phyloP scores from a whole-genome alignment of 148 eudicot genomes.

The Suaeda aralocaspica region DNA sequence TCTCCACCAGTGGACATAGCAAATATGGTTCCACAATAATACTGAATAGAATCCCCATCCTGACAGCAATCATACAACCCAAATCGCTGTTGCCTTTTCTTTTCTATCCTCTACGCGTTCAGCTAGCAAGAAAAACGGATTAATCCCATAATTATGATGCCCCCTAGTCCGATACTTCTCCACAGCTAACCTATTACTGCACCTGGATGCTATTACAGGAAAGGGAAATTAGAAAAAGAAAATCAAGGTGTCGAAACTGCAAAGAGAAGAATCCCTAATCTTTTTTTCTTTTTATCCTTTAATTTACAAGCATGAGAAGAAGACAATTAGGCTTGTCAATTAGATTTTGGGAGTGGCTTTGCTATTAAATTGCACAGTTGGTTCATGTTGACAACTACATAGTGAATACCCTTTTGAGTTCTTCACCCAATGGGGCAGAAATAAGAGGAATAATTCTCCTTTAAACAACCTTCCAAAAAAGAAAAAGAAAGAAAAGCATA shows the following conservation, averaged over 20 bases:
- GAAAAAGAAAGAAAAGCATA: background rate
- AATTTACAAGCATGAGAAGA: background rate
- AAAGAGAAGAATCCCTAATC: background rate
- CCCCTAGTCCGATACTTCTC: background rate
- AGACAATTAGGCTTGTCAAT: background rate
- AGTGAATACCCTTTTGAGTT: conserved; percentile 5
- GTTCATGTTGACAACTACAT: background rate
- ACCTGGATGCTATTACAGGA: conserved; percentile 16
- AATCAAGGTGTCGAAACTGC: background rate
- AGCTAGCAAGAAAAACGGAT: background rate
- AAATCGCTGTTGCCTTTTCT: conserved; percentile 30
- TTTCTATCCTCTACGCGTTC: conserved; percentile 3
- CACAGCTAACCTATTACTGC: conserved; percentile 2
- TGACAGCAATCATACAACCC: conserved; percentile 24
- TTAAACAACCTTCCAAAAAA: conserved; percentile 1
- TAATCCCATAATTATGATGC: background rate
- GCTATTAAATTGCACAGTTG: background rate
- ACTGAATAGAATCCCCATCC: conserved; percentile 45
- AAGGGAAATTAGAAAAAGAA: background rate
- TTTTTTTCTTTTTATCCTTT: background rate
- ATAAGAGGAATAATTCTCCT: conserved; percentile 11
- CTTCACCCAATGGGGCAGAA: conserved; percentile 8
- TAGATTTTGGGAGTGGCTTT: conserved; percentile 5
- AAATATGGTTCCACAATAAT: conserved; percentile 37
- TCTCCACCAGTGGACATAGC: conserved; percentile 27